Percentiles rank a stretch among this genome's conserved stretches.
phyloP scores from a whole-genome alignment of 495 filamentous ascomycete species.

The Hypoxylon perforatum region DNA sequence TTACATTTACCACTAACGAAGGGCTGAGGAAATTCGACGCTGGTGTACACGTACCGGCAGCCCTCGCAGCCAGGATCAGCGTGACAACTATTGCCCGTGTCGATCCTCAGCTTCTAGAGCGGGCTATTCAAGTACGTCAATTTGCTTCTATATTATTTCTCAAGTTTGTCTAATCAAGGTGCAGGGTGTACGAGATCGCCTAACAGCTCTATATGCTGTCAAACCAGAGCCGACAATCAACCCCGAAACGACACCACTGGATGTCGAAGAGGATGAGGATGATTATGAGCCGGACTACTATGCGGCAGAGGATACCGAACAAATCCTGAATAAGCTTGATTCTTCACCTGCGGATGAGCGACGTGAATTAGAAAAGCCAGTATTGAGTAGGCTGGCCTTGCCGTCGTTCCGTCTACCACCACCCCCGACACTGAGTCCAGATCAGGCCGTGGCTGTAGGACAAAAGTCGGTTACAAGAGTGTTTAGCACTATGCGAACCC shows the following conservation, averaged over 20 bases:
- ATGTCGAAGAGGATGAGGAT: constrained; percentile 83
- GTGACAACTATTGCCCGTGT: constrained; percentile 74
- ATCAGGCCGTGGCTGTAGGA: constrained; percentile 74
- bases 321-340: constrained; percentile 76
- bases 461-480: constrained; percentile 77
- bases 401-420: constrained; percentile 81
- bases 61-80: constrained; percentile 80
- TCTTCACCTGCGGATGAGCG: constrained; percentile 65
- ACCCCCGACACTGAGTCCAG: constrained; percentile 75
- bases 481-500: constrained; percentile 76
- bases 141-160: constrained; percentile 53
- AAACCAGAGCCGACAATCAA: constrained; percentile 55
- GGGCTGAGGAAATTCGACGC: constrained; percentile 84
- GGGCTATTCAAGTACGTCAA: constrained; percentile 72
- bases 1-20: constrained; percentile 80
- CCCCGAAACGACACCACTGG: constrained; percentile 59
- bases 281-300: constrained; percentile 89
- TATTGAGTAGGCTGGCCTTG: constrained; percentile 53
- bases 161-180: constrained; percentile 48
- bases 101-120: constrained; percentile 70
- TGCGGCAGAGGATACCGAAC: constrained; percentile 75
- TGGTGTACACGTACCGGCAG: constrained; percentile 71
- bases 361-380: constrained; percentile 42
- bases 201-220: constrained; percentile 47
- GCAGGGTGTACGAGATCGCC: constrained; percentile 54